Evolutionary conservation across 2,329 filamentous ascomycete genomes (phyloP), one percentile per base, ranked within the genome.

Genomic region (Pseudogymnoascus sp.): DNA sequence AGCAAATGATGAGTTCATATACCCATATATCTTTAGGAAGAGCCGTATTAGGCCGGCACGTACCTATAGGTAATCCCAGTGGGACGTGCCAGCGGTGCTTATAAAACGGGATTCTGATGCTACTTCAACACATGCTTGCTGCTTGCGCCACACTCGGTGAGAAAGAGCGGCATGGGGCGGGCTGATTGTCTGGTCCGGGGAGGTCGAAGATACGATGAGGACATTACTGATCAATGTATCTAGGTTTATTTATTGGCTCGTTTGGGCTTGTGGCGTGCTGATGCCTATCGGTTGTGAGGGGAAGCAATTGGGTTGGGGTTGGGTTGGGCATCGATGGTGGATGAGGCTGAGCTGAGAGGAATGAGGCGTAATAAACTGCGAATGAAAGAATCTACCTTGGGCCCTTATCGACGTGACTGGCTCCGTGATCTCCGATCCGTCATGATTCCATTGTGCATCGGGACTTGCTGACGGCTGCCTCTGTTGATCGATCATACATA

Each of bases 1-100:
- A 52, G 41, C 41, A 52, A 30, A 52, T 52, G 41, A 52, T 52
- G 41, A 52, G 41, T 52, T 52, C 41, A 52, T 52, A 52, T 52
- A 52, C 41, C 41, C 41, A 52, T 52, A 52, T 52, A 52, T 52
- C 41, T 52, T 52, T 52, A 52, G 41, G 41, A 52, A 52, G 41
- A 52, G 41, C 41, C 41, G 41, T 52, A 52, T 52, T 52, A 52
- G 41, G 41, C 41, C 41, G 41, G 41, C 41, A 52, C 41, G 41
- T 52, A 52, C 41, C 41, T 52, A 23, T 52, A 52, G 41, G 41
- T 52, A 52, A 52, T 52, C 23, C 41, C 41, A 52, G 41, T 52
- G 41, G 41, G 41, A 12, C 41, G 41, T 52, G 41, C 41, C 23
- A 52, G 41, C 41, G 41, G 41, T 52, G 41, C 41, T 52, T 52